phyloP scores from a whole-genome alignment of 352 stramenopile species.

The Globisporangium splendens region DNA sequence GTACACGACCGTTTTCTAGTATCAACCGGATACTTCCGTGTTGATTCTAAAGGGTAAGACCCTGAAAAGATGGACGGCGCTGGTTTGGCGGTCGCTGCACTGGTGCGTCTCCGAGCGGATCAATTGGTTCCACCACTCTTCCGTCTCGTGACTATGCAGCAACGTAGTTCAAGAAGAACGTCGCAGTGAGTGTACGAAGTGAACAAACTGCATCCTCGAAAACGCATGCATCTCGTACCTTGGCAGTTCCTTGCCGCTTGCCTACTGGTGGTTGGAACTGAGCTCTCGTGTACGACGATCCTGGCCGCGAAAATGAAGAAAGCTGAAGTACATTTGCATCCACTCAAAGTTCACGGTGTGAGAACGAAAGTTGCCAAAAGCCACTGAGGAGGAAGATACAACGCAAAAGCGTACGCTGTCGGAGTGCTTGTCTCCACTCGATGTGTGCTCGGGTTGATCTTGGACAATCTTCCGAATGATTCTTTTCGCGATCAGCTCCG shows the following conservation, averaged over 20 bases:
- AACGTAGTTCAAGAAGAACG: not conserved
- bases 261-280: slow-evolving; percentile 50
- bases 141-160: slow-evolving; percentile 45
- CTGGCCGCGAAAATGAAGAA: slow-evolving; percentile 68
- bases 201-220: not conserved
- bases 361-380: not conserved
- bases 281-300: slow-evolving; percentile 64
- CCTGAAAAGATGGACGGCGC: slow-evolving; percentile 48
- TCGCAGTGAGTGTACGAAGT: not conserved
- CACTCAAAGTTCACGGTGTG: not conserved
- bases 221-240: slow-evolving; percentile 21
- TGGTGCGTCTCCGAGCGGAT: slow-evolving; percentile 52
- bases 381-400: slow-evolving; percentile 2
- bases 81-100: slow-evolving; percentile 42
- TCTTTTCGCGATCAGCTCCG: slow-evolving; percentile 50
- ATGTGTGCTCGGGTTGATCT: slow-evolving; percentile 44
- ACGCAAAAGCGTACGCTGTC: slow-evolving; percentile 10
- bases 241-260: slow-evolving; percentile 40
- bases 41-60: slow-evolving; percentile 38
- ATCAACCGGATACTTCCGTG: not conserved
- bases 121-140: slow-evolving; percentile 38
- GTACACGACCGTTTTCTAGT: too few species aligned
- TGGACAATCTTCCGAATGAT: slow-evolving; percentile 59
- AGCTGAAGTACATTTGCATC: slow-evolving; percentile 31
- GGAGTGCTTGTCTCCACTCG: slow-evolving; percentile 31